phyloP scores from a whole-genome alignment of 305 asterid species.

The Rubia peregrina region DNA sequence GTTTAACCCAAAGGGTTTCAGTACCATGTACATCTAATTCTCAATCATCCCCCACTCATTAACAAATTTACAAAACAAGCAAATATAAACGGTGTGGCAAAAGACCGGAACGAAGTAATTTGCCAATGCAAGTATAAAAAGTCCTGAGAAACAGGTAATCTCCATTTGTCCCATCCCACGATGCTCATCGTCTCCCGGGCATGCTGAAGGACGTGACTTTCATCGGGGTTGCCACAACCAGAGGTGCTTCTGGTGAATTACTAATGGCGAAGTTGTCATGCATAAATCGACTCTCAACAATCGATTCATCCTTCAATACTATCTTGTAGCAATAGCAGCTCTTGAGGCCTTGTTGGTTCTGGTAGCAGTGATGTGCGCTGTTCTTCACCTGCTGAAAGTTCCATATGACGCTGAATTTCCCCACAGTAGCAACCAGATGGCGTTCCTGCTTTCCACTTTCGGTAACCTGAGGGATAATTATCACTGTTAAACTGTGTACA shows the following conservation, averaged over 20 bases:
- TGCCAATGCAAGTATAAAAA: neutral
- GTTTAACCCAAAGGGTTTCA: neutral
- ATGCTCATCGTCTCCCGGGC: conserved; percentile 46
- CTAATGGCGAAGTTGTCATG: conserved; percentile 64
- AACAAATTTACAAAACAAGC: neutral
- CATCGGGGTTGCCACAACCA: conserved; percentile 91
- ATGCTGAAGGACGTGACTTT: conserved; percentile 93
- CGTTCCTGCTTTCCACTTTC: conserved; percentile 96
- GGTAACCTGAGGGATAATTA: conserved; percentile 54
- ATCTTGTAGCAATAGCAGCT: conserved; percentile 96
- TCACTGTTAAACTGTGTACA: neutral
- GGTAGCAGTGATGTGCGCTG: conserved; percentile 80
- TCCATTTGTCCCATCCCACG: neutral
- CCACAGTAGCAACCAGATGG: conserved; percentile 93
- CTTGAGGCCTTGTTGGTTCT: conserved; percentile 87
- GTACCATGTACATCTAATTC: conserved; percentile 1
- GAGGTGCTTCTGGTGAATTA: conserved; percentile 89
- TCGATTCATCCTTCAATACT: conserved; percentile 83
- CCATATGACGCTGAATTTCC: conserved; percentile 90
- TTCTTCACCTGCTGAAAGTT: conserved; percentile 94
- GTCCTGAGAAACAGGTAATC: neutral
- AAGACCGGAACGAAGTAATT: neutral
- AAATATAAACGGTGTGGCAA: neutral
- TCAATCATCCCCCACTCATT: neutral
- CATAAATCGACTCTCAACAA: conserved; percentile 90